Conservation (phyloP, 768 basidiomycete species). For the Boletus eberwhitei region DNA sequence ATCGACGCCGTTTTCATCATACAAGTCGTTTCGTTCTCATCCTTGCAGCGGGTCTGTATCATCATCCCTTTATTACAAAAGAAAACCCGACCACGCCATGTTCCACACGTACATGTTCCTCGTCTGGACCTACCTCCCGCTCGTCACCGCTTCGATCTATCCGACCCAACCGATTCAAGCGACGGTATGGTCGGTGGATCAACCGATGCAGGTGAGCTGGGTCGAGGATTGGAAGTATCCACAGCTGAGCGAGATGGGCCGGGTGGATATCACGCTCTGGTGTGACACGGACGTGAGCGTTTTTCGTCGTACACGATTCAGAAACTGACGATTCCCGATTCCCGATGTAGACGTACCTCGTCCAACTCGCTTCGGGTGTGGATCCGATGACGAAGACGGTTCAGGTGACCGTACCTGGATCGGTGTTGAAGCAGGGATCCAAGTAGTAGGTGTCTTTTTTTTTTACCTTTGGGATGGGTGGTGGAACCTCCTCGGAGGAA, state of each 20-base stretch:
- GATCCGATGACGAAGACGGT: constrained; percentile 29
- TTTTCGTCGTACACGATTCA: too few relatives aligned
- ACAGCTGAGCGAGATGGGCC: constrained; percentile 39
- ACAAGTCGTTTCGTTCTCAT: constrained; percentile 3
- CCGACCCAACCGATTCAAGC: constrained; percentile 47
- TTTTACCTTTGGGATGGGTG: background rate
- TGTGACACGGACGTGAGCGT: constrained; percentile 38
- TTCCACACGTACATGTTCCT: constrained; percentile 2
- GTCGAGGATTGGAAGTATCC: constrained; percentile 45
- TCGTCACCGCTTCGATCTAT: constrained; percentile 40
- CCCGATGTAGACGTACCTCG: constrained; percentile 33
- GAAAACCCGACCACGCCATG: constrained; percentile 1
- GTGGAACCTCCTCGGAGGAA: constrained; percentile 10
- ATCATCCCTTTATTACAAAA: too few relatives aligned
- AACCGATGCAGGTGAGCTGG: constrained; percentile 46
- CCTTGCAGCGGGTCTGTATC: constrained; percentile 30
- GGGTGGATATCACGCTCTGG: constrained; percentile 46
- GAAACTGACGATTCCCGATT: background rate
- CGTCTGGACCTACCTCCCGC: constrained; percentile 5
- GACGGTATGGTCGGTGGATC: constrained; percentile 45
- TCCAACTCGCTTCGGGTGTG: constrained; percentile 44
- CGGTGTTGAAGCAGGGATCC: constrained; percentile 23
- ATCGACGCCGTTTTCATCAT: background rate
- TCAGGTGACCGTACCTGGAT: constrained; percentile 30
- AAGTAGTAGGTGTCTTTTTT: constrained; percentile 31